phyloP scores from a whole-genome alignment of 257 asterid species.

The Nicotiana undulata region DNA sequence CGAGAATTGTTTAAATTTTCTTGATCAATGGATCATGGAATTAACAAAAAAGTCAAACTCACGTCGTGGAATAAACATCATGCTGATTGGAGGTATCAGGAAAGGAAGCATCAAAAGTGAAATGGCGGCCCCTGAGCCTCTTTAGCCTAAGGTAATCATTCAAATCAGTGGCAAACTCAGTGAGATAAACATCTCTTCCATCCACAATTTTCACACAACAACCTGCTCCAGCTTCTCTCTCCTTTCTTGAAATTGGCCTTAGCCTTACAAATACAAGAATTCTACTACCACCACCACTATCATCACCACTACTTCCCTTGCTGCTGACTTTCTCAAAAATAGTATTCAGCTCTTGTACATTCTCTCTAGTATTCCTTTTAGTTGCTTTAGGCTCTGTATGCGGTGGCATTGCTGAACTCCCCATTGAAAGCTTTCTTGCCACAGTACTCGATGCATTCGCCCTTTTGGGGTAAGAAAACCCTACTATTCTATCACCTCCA shows the following conservation, averaged over 20 bases:
- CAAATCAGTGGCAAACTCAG: conserved; percentile 36
- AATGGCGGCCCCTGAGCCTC: conserved; percentile 56
- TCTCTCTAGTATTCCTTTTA: conserved; percentile 17
- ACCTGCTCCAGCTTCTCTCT: conserved; percentile 50
- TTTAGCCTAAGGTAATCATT: conserved; percentile 53
- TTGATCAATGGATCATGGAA: not conserved
- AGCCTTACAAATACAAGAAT: conserved; percentile 65
- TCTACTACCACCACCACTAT: conserved; percentile 34
- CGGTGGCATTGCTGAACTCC: conserved; percentile 12
- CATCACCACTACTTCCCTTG: conserved; percentile 8
- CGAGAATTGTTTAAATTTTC: not conserved
- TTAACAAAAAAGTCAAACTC: conserved; percentile 17
- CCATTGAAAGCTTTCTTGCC: conserved; percentile 42
- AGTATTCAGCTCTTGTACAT: conserved; percentile 23
- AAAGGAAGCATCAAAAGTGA: conserved; percentile 56
- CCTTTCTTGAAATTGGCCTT: conserved; percentile 56
- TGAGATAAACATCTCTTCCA: conserved; percentile 44
- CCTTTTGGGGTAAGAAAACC: conserved; percentile 26
- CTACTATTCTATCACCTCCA: conserved; percentile 22
- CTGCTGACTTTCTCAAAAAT: conserved; percentile 15
- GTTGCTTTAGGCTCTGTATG: conserved; percentile 13
- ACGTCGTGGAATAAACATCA: conserved; percentile 57
- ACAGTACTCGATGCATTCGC: conserved; percentile 17
- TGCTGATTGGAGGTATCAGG: conserved; percentile 47
- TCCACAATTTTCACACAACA: conserved; percentile 49